These are phyloP conservation scores for Cordia subcordata DNA, from an alignment of 257 asterid genomes.

Conservation along the genomic window DNA sequence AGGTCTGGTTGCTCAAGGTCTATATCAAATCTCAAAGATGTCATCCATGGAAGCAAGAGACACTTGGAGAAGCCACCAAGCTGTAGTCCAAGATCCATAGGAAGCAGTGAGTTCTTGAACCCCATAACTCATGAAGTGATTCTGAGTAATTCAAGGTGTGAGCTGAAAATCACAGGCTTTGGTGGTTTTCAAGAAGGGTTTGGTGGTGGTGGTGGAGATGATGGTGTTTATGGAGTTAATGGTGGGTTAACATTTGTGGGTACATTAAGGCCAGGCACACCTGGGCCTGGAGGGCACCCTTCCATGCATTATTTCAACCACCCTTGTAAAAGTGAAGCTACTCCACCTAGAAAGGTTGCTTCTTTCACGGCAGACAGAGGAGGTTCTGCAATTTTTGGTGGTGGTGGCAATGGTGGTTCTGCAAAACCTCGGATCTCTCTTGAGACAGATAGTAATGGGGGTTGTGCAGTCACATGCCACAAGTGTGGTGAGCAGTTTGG, in stretches of 20 bases:
- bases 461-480: constrained; percentile 40
- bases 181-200: constrained; percentile 26
- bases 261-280: constrained; percentile 72
- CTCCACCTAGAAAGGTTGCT: constrained; percentile 45
- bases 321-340: constrained; percentile 34
- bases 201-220: constrained; percentile 8
- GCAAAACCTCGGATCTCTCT: constrained; percentile 33
- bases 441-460: constrained; percentile 40
- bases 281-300: constrained; percentile 69
- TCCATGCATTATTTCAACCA: constrained; percentile 62
- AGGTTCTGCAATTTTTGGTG: background rate
- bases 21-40: constrained; percentile 60
- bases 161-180: constrained; percentile 35
- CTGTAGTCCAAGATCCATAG: constrained; percentile 75
- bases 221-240: constrained; percentile 7
- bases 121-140: constrained; percentile 56
- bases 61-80: constrained; percentile 47
- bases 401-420: constrained; percentile 21
- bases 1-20: constrained; percentile 83
- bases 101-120: constrained; percentile 59
- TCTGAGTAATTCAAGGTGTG: constrained; percentile 35
- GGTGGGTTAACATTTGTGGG: constrained; percentile 46
- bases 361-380: constrained; percentile 33
- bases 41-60: constrained; percentile 61
- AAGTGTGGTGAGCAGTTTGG: constrained; percentile 87